These are phyloP conservation scores for Backusella luteola DNA, from an alignment of 192 early-diverging fungal species.

Conservation along the genomic window DNA sequence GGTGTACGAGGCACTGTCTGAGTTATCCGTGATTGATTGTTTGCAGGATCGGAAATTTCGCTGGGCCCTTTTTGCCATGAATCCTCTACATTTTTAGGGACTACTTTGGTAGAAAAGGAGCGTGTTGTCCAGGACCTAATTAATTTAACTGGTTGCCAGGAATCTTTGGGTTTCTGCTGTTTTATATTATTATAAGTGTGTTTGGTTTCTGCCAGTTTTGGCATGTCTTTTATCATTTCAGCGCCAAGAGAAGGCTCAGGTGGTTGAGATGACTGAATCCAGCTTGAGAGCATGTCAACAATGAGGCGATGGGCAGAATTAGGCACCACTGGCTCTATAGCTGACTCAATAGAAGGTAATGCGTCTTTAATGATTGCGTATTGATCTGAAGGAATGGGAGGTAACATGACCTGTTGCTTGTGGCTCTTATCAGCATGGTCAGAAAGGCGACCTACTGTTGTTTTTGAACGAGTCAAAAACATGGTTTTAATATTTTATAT, in stretches of 20 bases:
- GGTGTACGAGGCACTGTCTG: not conserved
- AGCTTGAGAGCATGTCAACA: constrained; percentile 5
- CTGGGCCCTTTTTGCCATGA: not conserved
- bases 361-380: not conserved
- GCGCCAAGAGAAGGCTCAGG: not conserved
- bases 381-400: not conserved
- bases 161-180: not conserved
- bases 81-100: not conserved
- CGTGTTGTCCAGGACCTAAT: not conserved
- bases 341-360: not conserved
- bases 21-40: not conserved
- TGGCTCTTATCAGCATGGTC: not conserved
- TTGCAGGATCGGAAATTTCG: not conserved
- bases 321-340: not conserved
- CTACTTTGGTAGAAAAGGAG: not conserved
- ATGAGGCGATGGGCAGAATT: not conserved
- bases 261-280: not conserved
- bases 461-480: constrained; percentile 16
- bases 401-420: not conserved
- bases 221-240: not conserved
- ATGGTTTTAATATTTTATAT: not conserved
- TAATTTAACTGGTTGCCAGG: constrained; percentile 2
- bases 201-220: not conserved
- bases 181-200: not conserved
- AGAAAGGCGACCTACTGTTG: not conserved